phyloP scores from a whole-genome alignment of 1,284 basidiomycete species.

The Naganishia sp. region DNA sequence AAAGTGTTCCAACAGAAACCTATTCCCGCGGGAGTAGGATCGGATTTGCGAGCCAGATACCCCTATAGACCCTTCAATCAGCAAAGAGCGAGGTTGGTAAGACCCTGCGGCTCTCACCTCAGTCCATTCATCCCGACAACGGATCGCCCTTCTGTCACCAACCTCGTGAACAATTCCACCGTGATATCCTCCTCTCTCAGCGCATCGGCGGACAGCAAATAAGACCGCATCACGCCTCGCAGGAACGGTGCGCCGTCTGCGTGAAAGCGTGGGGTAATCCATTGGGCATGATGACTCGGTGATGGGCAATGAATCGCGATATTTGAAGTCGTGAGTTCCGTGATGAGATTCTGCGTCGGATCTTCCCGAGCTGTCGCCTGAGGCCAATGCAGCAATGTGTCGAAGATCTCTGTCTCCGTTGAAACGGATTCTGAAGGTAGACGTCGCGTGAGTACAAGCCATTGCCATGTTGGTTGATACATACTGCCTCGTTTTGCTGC shows the following conservation, averaged over 20 bases:
- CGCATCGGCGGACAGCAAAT: not conserved
- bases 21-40: not conserved
- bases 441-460: not conserved
- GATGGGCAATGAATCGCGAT: constrained; percentile 21
- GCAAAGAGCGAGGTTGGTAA: not conserved
- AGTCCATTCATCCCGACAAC: constrained; percentile 23
- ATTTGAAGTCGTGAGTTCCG: constrained; percentile 20
- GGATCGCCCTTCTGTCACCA: constrained; percentile 4
- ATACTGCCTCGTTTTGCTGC: constrained; percentile 18
- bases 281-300: not conserved
- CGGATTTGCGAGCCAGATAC: constrained; percentile 19
- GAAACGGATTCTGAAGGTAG: not conserved
- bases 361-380: no score
- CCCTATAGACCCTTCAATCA: not conserved
- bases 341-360: not conserved
- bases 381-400: constrained; percentile 14
- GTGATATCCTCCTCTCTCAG: constrained; percentile 14
- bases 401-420: constrained; percentile 9
- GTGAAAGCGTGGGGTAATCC: constrained; percentile 10
- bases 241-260: constrained; percentile 7
- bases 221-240: constrained; percentile 12
- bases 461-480: not conserved
- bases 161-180: not conserved
- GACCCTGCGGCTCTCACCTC: not conserved
- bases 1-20: not conserved